phyloP scores from a whole-genome alignment of 2,329 filamentous ascomycete genomes.

The Scleromitrula shiraiana region DNA sequence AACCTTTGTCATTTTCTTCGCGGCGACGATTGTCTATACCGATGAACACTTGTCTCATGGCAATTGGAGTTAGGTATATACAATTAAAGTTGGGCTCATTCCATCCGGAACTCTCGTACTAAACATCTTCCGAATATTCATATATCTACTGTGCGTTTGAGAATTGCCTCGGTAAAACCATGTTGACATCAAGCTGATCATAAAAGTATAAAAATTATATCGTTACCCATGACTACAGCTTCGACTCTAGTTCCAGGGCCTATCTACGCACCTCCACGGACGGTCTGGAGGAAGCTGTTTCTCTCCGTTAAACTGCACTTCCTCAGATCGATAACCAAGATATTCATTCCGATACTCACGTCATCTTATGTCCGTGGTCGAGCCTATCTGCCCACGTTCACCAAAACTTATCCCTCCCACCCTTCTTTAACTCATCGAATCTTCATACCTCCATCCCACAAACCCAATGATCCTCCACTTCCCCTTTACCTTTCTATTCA shows the following conservation, averaged over 20 bases:
- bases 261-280: background rate
- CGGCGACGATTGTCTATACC: too few relatives aligned
- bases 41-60: too few relatives aligned
- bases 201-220: background rate
- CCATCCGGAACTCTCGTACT: too few relatives aligned
- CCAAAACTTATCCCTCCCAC: conserved; percentile 7
- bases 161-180: too few relatives aligned
- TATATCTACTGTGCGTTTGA: too few relatives aligned
- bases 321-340: background rate
- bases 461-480: background rate
- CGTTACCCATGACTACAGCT: background rate
- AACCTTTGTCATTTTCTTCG: too few relatives aligned
- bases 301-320: background rate
- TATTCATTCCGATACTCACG: background rate
- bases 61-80: too few relatives aligned
- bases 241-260: background rate
- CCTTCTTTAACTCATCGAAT: conserved; percentile 6
- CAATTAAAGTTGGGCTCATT: too few relatives aligned
- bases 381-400: conserved; percentile 4
- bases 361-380: background rate
- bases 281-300: background rate
- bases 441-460: conserved; percentile 3
- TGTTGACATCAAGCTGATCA: too few relatives aligned
- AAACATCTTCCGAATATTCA: too few relatives aligned
- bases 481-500: conserved; percentile 39